Percentiles rank a stretch among this genome's conserved stretches.
Evolutionary conservation across 192 early-diverging fungal genomes (phyloP).

Genomic region (Funneliformis geosporum): DNA sequence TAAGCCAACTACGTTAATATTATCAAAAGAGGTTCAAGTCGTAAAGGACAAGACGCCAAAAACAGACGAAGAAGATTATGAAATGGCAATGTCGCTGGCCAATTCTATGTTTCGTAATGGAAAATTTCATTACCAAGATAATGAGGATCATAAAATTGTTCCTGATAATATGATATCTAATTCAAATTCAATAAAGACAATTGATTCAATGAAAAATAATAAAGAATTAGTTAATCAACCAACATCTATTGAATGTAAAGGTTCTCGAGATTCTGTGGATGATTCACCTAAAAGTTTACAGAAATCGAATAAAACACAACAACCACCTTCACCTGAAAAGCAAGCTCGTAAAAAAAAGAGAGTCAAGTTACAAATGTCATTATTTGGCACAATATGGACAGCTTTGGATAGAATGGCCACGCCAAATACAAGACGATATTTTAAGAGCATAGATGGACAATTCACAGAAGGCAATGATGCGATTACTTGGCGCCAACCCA

Average conservation of each 20-base stretch:
- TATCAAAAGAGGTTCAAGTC: not conserved
- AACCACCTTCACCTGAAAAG: not conserved
- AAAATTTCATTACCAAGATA: slow-evolving; percentile 43
- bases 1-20: slow-evolving; percentile 23
- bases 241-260: not conserved
- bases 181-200: not conserved
- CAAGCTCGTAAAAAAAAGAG: slow-evolving; percentile 11
- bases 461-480: not conserved
- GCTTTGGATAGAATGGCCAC: slow-evolving; percentile 44
- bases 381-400: slow-evolving; percentile 51
- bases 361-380: slow-evolving; percentile 32
- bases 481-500: not conserved
- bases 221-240: not conserved
- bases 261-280: not conserved
- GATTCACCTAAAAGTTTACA: not conserved
- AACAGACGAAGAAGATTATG: slow-evolving; percentile 29
- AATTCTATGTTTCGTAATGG: slow-evolving; percentile 18
- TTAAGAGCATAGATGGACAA: slow-evolving; percentile 5
- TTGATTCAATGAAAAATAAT: not conserved
- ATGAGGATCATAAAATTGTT: slow-evolving; percentile 33
- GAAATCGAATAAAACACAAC: not conserved
- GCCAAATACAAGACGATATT: slow-evolving; percentile 32
- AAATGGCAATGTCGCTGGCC: slow-evolving; percentile 28
- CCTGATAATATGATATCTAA: slow-evolving; percentile 3
- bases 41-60: not conserved